Base-by-base conservation (phyloP, 176 grass and related monocot genomes). In the Ampelocalamus luodianensis region DNA sequence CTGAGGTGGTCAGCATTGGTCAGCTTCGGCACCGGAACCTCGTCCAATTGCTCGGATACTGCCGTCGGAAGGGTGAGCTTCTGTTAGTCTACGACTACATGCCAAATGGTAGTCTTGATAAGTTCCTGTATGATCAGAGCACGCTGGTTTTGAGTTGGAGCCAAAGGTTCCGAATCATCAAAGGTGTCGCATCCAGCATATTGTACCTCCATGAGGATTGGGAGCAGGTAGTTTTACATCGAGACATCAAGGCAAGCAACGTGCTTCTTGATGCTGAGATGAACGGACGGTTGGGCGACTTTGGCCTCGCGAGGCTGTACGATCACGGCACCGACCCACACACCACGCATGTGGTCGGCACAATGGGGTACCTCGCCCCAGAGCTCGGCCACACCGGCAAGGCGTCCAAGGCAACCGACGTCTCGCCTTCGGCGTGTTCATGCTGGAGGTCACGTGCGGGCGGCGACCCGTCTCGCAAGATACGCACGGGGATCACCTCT, bases 151-250 rank as follows among this genome's bases (percentile, higher is more conserved):
- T 34, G 32, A 34, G 32, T 34, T 34, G 32, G 32, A 34, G 32
- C 32, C 32, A 34, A 34, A 34, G 32, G 32, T 34, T 34, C 32
- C 32, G 32, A 34, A 34, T 34, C 32, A 34, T 34, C 32, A 34
- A 34, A 3, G 32, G 32, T 34, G 32, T 92, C 1, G 90, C 90
- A 0, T 81, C 87, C 22, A 73, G 83, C 60, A 5, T 92, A 0
- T 37, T 83, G 4, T 89, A 92, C 79, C 87, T 89, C 79, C 87
- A 92, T 3, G 67, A 89, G 13, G 87, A 80, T 1, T 92, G 87
- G 87, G 90, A 92, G 53, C 51, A 80, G 4, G 87, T 86, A 0
- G 68, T 92, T 0, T 17, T 92, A 16, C 90, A 92, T 0, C 68
- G 90, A 13, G 90, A 89, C 74, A 3, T 34, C 32, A 34, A 34